These are phyloP conservation scores for Gelatoporia subvermispora DNA, from an alignment of 768 basidiomycete genomes.

Conservation along the genomic window DNA sequence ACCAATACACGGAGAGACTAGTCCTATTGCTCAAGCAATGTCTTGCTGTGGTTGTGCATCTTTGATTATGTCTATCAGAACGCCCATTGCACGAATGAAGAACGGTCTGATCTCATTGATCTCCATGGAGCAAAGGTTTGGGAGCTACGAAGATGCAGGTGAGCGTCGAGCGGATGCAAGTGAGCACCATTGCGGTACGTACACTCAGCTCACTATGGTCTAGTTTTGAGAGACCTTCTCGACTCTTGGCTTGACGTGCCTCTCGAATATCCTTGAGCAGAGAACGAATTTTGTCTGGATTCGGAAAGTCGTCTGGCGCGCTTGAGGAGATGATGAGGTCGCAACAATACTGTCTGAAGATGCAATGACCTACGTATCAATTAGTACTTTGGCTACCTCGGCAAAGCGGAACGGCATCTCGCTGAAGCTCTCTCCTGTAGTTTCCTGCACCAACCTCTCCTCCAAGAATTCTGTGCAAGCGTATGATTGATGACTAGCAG, in stretches of 20 bases:
- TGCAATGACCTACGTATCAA: constrained; percentile 72
- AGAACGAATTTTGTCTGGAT: constrained; percentile 77
- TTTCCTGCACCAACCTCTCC: constrained; percentile 69
- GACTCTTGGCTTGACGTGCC: constrained; percentile 89
- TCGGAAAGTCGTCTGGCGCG: constrained; percentile 84
- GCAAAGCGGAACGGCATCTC: constrained; percentile 82
- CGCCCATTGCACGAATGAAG: constrained; percentile 77
- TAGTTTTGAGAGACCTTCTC: constrained; percentile 75
- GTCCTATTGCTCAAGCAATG: constrained; percentile 7
- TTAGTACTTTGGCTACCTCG: constrained; percentile 84
- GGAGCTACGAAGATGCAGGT: constrained; percentile 50
- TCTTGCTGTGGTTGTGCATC: constrained; percentile 14
- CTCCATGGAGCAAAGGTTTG: constrained; percentile 85
- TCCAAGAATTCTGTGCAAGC: constrained; percentile 68
- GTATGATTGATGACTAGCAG: neutral
- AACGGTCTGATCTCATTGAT: constrained; percentile 92
- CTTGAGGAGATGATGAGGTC: constrained; percentile 36
- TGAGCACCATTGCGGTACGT: constrained; percentile 20
- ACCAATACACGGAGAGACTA: neutral
- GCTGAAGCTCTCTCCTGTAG: constrained; percentile 67
- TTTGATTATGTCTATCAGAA: constrained; percentile 53
- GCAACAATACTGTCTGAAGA: neutral
- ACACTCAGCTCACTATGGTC: constrained; percentile 82
- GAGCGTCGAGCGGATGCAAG: neutral
- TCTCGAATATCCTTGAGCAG: constrained; percentile 94